These are phyloP conservation scores for Umbelopsis sp. DNA, from an alignment of 192 early-diverging fungal species.

Conservation along the genomic window DNA sequence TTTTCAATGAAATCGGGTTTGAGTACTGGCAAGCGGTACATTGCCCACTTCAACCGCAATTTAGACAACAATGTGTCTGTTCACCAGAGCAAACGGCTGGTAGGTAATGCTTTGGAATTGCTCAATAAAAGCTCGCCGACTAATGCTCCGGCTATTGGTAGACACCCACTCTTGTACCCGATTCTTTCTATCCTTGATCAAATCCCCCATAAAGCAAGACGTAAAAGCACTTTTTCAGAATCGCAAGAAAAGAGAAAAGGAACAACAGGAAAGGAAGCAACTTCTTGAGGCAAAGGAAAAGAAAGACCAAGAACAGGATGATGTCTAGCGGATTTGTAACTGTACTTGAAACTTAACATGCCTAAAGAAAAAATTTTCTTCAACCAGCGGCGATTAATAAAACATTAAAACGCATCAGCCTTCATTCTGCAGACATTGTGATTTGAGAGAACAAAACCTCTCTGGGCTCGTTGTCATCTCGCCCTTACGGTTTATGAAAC, in stretches of 20 bases:
- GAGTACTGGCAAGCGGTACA: conserved; percentile 59
- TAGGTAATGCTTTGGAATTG: conserved; percentile 19
- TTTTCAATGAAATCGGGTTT: conserved; percentile 76
- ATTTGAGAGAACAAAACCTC: conserved; percentile 25
- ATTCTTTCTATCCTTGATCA: not conserved
- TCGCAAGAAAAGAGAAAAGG: not conserved
- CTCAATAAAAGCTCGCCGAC: not conserved
- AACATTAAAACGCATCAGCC: not conserved
- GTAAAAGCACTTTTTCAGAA: not conserved
- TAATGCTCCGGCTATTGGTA: not conserved
- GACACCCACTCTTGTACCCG: conserved; percentile 13
- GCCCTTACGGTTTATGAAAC: not conserved
- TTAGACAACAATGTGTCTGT: conserved; percentile 48
- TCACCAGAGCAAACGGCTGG: conserved; percentile 47
- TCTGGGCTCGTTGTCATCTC: conserved; percentile 23
- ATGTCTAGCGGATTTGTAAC: not conserved
- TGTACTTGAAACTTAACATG: not conserved
- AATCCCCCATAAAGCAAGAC: not conserved
- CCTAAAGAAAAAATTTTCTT: not conserved
- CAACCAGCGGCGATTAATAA: not conserved
- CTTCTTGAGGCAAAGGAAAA: not conserved
- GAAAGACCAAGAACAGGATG: not conserved
- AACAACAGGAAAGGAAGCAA: not conserved
- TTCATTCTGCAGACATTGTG: conserved; percentile 16
- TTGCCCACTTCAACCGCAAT: conserved; percentile 62